phyloP scores from a whole-genome alignment of 305 asterid species.

The Plantago lanceolata region DNA sequence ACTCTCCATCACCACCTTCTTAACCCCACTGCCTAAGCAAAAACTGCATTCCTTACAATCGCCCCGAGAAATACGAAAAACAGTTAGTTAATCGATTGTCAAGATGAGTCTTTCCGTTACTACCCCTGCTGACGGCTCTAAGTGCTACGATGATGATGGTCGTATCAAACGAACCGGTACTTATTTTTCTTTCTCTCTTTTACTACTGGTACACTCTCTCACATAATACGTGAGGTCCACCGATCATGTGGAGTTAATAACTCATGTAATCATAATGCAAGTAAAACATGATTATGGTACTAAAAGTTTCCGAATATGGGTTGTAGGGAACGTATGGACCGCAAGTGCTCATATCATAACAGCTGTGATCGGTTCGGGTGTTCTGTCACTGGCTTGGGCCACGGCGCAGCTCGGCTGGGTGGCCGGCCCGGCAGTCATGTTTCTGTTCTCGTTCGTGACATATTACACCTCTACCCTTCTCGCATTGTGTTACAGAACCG shows the following conservation, averaged over 20 bases:
- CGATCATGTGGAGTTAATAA: too few species aligned
- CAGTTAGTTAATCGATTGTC: neutral
- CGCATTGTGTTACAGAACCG: slow-evolving; percentile 35
- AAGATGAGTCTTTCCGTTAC: slow-evolving; percentile 2
- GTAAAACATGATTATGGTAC: neutral
- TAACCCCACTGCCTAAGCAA: neutral
- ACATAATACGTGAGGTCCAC: too few species aligned
- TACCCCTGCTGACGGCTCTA: slow-evolving; percentile 9
- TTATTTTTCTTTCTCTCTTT: neutral
- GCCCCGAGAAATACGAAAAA: neutral
- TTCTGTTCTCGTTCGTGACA: slow-evolving; percentile 38
- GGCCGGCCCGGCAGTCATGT: slow-evolving; percentile 38
- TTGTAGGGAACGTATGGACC: slow-evolving; percentile 38
- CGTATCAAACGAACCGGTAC: slow-evolving; percentile 11
- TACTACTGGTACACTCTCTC: too few species aligned
- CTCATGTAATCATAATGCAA: neutral
- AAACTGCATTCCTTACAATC: neutral
- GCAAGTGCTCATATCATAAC: slow-evolving; percentile 52
- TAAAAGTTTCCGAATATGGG: neutral
- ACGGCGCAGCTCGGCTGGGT: slow-evolving; percentile 50
- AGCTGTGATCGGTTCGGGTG: slow-evolving; percentile 53
- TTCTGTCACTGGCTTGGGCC: slow-evolving; percentile 48
- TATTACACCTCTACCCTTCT: slow-evolving; percentile 37
- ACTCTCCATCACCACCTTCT: neutral
- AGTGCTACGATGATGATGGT: slow-evolving; percentile 15